phyloP scores from a whole-genome alignment of 345 rosid species.

The Euphorbia peplus region DNA sequence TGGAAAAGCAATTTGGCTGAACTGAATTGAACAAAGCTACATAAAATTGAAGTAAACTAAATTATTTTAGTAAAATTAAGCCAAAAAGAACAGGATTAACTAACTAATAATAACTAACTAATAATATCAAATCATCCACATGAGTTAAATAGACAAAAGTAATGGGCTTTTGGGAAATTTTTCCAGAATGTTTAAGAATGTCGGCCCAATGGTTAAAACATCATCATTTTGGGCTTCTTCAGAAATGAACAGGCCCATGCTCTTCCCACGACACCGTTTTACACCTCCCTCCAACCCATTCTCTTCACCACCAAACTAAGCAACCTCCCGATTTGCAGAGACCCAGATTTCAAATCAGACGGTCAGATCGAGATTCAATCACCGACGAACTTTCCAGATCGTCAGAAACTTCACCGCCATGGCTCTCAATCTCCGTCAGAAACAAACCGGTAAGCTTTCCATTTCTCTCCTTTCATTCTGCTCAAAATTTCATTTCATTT shows the following conservation, averaged over 20 bases:
- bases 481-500: background rate
- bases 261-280: background rate
- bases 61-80: too few relatives aligned
- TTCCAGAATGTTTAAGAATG: too few relatives aligned
- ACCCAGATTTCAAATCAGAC: background rate
- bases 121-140: too few relatives aligned
- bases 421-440: slow-evolving; percentile 98
- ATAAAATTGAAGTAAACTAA: too few relatives aligned
- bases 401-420: slow-evolving; percentile 26
- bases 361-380: background rate
- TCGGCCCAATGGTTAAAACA: too few relatives aligned
- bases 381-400: background rate
- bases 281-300: background rate
- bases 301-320: background rate
- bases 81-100: too few relatives aligned
- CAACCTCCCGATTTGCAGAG: background rate
- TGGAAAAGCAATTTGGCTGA: too few relatives aligned
- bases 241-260: background rate
- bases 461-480: background rate
- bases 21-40: too few relatives aligned
- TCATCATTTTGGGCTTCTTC: too few relatives aligned
- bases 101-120: too few relatives aligned
- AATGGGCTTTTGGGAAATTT: too few relatives aligned
- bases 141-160: too few relatives aligned
- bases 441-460: slow-evolving; percentile 69